Evolutionary conservation across 208 protist genomes (phyloP), one percentile per base, ranked within the genome.

Genomic region (Leishmania gerbilli): DNA sequence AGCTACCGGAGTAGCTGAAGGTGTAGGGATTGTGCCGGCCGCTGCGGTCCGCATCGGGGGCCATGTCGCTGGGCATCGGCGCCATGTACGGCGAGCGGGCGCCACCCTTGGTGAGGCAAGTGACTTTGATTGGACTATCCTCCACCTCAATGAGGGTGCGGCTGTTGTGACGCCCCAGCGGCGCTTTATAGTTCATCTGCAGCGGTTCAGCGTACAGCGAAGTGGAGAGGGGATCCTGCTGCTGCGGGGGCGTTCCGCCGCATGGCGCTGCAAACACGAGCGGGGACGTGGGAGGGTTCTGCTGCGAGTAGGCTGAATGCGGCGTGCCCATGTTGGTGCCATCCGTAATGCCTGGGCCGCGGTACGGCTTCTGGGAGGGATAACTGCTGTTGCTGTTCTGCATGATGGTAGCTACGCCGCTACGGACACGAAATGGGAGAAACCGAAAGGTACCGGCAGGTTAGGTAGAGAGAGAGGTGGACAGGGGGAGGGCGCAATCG

Each of bases 111-210:
- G 90, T 91, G 83, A 82, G 88, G 68, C 81, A 89, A 24, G 81
- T 91, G 34, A 92, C 87, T 11, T 85, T 85, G 58, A 94, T 89
- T 19, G 90, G 90, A 49, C 88, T 93, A 71, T 93, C 87, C 79
- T 88, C 87, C 3, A 88, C 49, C 74, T 87, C 77, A 37, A 89
- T 79, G 47, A 78, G 34, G 31, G 86, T 87, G 72, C 76, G 67
- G 74, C 88, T 91, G 71, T 84, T 78, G 81, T 79, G 79, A 69
- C 86, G 79, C 5, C 80, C 78, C 8, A 87, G 79, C 3, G 84
- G 68, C 6, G 79, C 58, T 67, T 83, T 82, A 78, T 87, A 85
- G 69, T 84, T 89, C 67, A 85, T 74, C 77, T 88, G 87, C 71
- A 84, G 84, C 21, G 80, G 84, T 64, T 88, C 84, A 62, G 81